phyloP scores from a whole-genome alignment of 441 rosid species.

The Aquilaria agallochum region DNA sequence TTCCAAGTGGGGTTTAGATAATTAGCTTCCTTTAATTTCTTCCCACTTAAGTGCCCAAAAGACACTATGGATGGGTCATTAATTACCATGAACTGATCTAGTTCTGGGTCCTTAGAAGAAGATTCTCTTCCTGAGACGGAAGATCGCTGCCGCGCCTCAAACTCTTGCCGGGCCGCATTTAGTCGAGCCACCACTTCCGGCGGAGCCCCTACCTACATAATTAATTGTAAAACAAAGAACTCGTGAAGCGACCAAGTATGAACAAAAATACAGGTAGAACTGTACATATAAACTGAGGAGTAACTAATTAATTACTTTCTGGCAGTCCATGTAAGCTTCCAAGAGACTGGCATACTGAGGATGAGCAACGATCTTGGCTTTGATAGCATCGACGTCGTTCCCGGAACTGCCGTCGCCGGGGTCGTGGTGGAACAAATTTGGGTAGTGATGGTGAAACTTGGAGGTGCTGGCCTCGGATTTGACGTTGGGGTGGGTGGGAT shows the following conservation, averaged over 20 bases:
- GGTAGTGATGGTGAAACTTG: conserved; percentile 38
- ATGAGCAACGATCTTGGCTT: conserved; percentile 91
- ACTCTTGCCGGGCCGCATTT: conserved; percentile 66
- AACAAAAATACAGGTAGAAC: not conserved
- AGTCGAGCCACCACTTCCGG: conserved; percentile 75
- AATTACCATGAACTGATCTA: conserved; percentile 96
- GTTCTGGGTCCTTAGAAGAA: conserved; percentile 75
- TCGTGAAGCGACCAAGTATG: not conserved
- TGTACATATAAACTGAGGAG: not conserved
- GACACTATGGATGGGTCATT: not conserved
- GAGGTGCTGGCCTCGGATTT: conserved; percentile 75
- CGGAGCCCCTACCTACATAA: conserved; percentile 86
- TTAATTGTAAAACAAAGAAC: not conserved
- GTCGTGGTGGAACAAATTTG: conserved; percentile 49
- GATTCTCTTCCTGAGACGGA: conserved; percentile 32
- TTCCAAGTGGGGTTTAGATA: conserved; percentile 1
- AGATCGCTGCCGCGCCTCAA: conserved; percentile 60
- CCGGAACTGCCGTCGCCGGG: conserved; percentile 32
- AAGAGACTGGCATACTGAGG: conserved; percentile 86
- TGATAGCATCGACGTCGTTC: conserved; percentile 66
- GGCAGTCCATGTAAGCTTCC: conserved; percentile 95
- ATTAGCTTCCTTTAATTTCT: not conserved
- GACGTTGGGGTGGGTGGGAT: conserved; percentile 43
- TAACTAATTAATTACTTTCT: conserved; percentile 51
- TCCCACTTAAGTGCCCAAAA: not conserved